phyloP scores from a whole-genome alignment of 2,329 filamentous ascomycete genomes.

The Xylariaceae sp. region DNA sequence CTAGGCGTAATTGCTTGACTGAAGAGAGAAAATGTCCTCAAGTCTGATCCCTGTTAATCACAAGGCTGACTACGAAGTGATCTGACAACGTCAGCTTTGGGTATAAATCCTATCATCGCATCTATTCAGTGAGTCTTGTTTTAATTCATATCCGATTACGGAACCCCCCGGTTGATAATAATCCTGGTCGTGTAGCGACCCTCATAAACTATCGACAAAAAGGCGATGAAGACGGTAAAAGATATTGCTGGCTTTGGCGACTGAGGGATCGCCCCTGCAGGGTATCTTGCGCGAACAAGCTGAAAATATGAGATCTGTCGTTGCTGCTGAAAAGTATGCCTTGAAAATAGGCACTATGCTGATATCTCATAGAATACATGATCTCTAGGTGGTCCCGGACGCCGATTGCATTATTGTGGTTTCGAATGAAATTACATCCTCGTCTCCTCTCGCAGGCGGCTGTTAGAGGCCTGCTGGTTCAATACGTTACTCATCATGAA shows the following conservation, averaged over 20 bases:
- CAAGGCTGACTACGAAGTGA: too few species aligned
- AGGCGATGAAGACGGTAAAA: conserved; percentile 7
- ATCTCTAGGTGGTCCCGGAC: too few species aligned
- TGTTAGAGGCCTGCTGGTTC: conserved; percentile 50
- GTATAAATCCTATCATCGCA: conserved; percentile 5
- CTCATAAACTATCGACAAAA: conserved; percentile 11
- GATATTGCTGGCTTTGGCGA: conserved; percentile 11
- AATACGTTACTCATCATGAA: conserved; percentile 49
- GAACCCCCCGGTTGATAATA: conserved; percentile 13
- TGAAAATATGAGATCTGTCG: conserved; percentile 16
- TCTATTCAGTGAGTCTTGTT: conserved; percentile 21
- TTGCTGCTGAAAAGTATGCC: conserved; percentile 14
- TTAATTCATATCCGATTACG: conserved; percentile 23
- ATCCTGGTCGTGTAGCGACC: conserved; percentile 10
- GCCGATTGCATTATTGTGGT: not conserved
- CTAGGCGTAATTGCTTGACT: too few species aligned
- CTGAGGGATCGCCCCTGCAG: conserved; percentile 9
- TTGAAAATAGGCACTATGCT: conserved; percentile 11
- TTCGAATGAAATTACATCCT: conserved; percentile 30
- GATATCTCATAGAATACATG: conserved; percentile 8
- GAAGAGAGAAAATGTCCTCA: too few species aligned
- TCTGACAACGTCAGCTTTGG: not conserved
- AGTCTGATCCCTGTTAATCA: too few species aligned
- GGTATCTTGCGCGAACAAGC: conserved; percentile 11
- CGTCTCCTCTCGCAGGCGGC: conserved; percentile 54